Conservation (phyloP, 306 rosid genomes). For the Sicyos baderoa region DNA sequence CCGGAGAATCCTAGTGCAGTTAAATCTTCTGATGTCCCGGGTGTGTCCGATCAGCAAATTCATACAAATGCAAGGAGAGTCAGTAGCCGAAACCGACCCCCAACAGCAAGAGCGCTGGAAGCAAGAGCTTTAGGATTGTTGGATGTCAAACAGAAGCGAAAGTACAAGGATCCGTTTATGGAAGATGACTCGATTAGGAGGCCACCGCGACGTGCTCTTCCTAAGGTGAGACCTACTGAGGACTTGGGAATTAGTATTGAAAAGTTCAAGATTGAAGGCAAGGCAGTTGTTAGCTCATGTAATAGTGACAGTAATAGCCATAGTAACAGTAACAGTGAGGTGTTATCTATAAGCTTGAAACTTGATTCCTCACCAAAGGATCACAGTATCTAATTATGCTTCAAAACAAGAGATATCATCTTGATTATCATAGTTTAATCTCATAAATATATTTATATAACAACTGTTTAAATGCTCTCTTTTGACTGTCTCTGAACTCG, state of each 20-base stretch:
- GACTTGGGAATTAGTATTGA: conserved; percentile 11
- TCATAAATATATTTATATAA: conserved; percentile 2
- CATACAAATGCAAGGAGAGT: conserved; percentile 39
- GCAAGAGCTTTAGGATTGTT: conserved; percentile 74
- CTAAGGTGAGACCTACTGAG: conserved; percentile 4
- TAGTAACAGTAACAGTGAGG: background rate
- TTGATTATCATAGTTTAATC: conserved; percentile 6
- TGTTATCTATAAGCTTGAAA: conserved; percentile 10
- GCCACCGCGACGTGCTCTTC: background rate
- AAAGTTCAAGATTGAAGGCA: conserved; percentile 6
- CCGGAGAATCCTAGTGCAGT: background rate
- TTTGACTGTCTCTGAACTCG: background rate
- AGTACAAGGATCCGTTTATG: conserved; percentile 27
- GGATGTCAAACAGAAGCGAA: conserved; percentile 76
- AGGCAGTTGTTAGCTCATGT: conserved; percentile 6
- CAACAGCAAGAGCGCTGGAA: conserved; percentile 70
- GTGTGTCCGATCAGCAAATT: conserved; percentile 16
- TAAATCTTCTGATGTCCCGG: background rate
- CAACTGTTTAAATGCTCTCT: background rate
- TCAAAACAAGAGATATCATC: conserved; percentile 9
- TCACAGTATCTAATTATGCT: background rate
- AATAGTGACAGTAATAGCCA: background rate
- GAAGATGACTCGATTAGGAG: background rate
- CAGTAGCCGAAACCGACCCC: conserved; percentile 81
- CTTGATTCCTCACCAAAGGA: conserved; percentile 7